These are phyloP conservation scores for Umbellularia californica DNA, from an alignment of 164 flowering plant genomes.

Conservation along the genomic window DNA sequence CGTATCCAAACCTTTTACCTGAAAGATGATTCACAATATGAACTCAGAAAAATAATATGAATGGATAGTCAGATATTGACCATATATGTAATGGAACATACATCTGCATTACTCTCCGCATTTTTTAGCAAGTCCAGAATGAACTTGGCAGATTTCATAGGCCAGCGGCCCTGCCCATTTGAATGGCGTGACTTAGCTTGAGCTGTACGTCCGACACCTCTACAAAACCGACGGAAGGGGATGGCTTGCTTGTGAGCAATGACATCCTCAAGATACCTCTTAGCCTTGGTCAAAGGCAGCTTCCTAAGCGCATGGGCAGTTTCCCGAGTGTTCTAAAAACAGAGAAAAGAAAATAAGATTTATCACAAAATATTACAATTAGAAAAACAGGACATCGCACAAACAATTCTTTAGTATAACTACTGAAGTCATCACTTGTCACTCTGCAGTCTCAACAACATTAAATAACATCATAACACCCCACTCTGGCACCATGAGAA, in stretches of 20 bases:
- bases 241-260: slow-evolving; percentile 89
- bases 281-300: slow-evolving; percentile 77
- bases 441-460: no score
- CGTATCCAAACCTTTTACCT: slow-evolving; percentile 88
- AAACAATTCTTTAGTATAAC: no score
- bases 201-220: slow-evolving; percentile 97
- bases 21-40: slow-evolving; percentile 1
- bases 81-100: slow-evolving; percentile 16
- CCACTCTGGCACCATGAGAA: no score
- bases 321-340: slow-evolving; percentile 80
- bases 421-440: no score
- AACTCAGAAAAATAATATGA: no score
- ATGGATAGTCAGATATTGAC: no score
- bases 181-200: slow-evolving; percentile 89
- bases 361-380: no score
- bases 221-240: slow-evolving; percentile 86
- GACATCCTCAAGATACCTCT: slow-evolving; percentile 89
- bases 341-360: background rate
- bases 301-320: slow-evolving; percentile 75
- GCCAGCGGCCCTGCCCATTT: slow-evolving; percentile 99
- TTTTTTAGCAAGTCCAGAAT: slow-evolving; percentile 86
- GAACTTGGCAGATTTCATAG: slow-evolving; percentile 83
- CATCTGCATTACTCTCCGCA: slow-evolving; percentile 98
- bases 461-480: no score
- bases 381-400: no score